Evolutionary conservation across 495 filamentous ascomycete species (phyloP).

Genomic region (Entonaema liquescens): DNA sequence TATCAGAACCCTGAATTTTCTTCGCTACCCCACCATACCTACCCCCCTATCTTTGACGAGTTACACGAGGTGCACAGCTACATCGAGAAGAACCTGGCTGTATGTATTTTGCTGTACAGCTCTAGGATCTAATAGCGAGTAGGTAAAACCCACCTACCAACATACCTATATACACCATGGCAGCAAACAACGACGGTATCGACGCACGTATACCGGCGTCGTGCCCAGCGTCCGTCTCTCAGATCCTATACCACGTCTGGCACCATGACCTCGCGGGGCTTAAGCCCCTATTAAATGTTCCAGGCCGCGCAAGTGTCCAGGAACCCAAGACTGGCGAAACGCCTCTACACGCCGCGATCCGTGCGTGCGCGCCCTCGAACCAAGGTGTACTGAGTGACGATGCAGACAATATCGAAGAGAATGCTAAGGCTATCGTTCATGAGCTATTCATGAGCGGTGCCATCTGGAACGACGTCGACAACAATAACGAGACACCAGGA

Average conservation of each 20-base stretch:
- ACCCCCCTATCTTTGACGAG: constrained; percentile 8
- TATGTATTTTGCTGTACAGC: background rate
- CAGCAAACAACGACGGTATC: constrained; percentile 51
- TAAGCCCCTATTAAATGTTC: constrained; percentile 72
- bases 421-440: constrained; percentile 70
- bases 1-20: constrained; percentile 21
- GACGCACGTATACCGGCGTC: constrained; percentile 55
- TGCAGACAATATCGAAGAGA: constrained; percentile 57
- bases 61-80: background rate
- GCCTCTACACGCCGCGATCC: constrained; percentile 90
- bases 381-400: constrained; percentile 44
- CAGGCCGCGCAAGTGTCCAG: constrained; percentile 75
- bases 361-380: constrained; percentile 70
- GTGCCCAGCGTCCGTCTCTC: constrained; percentile 56
- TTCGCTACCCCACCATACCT: constrained; percentile 24
- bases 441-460: constrained; percentile 86
- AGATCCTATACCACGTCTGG: constrained; percentile 81
- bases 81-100: background rate
- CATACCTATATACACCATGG: background rate
- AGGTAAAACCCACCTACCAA: background rate
- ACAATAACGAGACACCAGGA: constrained; percentile 86
- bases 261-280: constrained; percentile 80
- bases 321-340: constrained; percentile 87
- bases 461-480: constrained; percentile 96
- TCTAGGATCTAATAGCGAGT: background rate